Evolutionary conservation across 2,329 filamentous ascomycete genomes (phyloP).

Genomic region (Fusarium liriodendri): DNA sequence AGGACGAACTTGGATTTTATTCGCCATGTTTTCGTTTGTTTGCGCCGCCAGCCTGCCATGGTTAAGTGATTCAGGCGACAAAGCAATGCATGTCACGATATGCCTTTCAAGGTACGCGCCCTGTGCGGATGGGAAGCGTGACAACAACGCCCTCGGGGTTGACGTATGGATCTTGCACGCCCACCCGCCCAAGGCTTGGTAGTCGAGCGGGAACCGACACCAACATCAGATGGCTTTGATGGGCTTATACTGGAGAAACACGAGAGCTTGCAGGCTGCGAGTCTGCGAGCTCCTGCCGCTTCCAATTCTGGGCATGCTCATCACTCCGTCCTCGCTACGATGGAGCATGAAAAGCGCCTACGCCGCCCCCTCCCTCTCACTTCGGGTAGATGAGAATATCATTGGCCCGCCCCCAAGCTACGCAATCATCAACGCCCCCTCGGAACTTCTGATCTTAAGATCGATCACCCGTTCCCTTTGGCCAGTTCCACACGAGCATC

Average conservation of each 20-base stretch:
- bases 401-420: conserved; percentile 42
- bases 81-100: conserved; percentile 29
- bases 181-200: conserved; percentile 16
- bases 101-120: conserved; percentile 9
- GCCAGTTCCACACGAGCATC: conserved; percentile 29
- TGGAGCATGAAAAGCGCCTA: conserved; percentile 28
- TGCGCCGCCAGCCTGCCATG: conserved; percentile 17
- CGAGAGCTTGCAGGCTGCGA: conserved; percentile 34
- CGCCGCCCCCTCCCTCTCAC: conserved; percentile 36
- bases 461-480: conserved; percentile 31
- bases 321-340: conserved; percentile 24
- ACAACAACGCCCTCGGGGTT: conserved; percentile 17
- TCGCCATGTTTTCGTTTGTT: conserved; percentile 39
- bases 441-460: conserved; percentile 36
- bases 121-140: conserved; percentile 16
- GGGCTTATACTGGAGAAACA: conserved; percentile 36
- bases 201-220: conserved; percentile 37
- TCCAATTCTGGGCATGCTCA: conserved; percentile 22
- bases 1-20: conserved; percentile 32
- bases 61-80: conserved; percentile 14
- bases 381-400: conserved; percentile 45
- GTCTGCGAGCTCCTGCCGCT: conserved; percentile 27
- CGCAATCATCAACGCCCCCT: conserved; percentile 34
- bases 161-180: conserved; percentile 27
- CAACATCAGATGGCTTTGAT: conserved; percentile 29